Conservation (phyloP, 345 rosid species). For the Gossypium mustelinum region DNA sequence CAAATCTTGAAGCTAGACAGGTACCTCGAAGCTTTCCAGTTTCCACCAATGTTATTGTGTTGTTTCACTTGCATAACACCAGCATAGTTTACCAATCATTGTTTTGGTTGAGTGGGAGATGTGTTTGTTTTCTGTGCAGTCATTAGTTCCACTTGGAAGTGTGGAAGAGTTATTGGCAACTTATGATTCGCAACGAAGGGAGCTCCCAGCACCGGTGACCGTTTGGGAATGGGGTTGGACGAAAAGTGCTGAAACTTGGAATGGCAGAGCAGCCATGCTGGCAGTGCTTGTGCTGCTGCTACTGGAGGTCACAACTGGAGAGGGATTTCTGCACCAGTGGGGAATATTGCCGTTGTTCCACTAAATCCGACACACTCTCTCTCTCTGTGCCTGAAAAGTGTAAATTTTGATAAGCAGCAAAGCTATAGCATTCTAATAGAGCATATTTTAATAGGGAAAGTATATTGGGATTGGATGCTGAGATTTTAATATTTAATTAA, state of each 20-base stretch:
- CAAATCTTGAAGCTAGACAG: slow-evolving; percentile 98
- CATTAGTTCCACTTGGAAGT: slow-evolving; percentile 90
- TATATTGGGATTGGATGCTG: not conserved
- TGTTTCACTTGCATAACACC: not conserved
- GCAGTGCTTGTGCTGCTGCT: slow-evolving; percentile 80
- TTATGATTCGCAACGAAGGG: slow-evolving; percentile 87
- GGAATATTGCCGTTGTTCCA: slow-evolving; percentile 60
- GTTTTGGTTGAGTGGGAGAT: slow-evolving; percentile 5
- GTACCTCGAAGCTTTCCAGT: slow-evolving; percentile 28
- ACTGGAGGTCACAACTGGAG: slow-evolving; percentile 85
- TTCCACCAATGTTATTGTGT: not conserved
- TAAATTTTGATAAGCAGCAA: slow-evolving; percentile 7
- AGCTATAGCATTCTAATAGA: not conserved
- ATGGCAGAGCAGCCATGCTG: slow-evolving; percentile 96
- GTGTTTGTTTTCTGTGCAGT: slow-evolving; percentile 40
- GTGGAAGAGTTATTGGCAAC: slow-evolving; percentile 84
- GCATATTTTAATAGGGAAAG: not conserved
- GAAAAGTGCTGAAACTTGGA: slow-evolving; percentile 97
- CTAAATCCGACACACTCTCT: slow-evolving; percentile 18
- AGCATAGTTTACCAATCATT: not conserved
- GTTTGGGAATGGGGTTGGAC: slow-evolving; percentile 99
- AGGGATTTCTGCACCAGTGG: slow-evolving; percentile 95
- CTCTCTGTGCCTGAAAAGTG: not conserved
- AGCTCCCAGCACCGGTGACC: slow-evolving; percentile 83
- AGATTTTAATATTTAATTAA: not conserved